A percentile compares a stretch with the other conserved stretches of the same genome.
Evolutionary conservation across 257 asterid species (phyloP).

Genomic region (Salvia hispanica): DNA sequence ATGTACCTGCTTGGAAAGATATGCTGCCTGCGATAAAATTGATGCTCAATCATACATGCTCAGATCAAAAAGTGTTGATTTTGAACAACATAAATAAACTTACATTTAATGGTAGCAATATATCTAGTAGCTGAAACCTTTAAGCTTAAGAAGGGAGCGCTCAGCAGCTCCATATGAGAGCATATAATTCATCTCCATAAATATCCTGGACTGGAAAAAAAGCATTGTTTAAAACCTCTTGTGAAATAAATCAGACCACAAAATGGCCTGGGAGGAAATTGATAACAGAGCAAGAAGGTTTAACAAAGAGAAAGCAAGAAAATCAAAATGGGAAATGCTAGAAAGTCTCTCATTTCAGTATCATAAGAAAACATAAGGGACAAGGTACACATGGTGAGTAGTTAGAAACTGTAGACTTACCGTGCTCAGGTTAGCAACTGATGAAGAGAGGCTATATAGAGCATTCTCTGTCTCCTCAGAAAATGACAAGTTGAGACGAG

Average conservation of each 20-base stretch:
- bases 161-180: constrained; percentile 95
- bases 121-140: constrained; percentile 65
- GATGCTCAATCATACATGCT: constrained; percentile 33
- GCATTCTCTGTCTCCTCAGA: constrained; percentile 77
- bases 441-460: constrained; percentile 54
- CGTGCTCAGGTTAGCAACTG: constrained; percentile 52
- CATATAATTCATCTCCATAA: constrained; percentile 83
- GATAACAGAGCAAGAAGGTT: constrained; percentile 14
- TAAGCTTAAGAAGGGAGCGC: constrained; percentile 74
- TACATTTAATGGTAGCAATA: constrained; percentile 85
- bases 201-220: constrained; percentile 65
- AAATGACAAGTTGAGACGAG: constrained; percentile 80
- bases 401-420: constrained; percentile 40
- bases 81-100: constrained; percentile 32
- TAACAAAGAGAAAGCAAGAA: constrained; percentile 14
- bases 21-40: constrained; percentile 59
- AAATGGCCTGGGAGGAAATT: not conserved
- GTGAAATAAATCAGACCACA: constrained; percentile 7
- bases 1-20: constrained; percentile 57
- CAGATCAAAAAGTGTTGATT: constrained; percentile 18
- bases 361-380: constrained; percentile 21
- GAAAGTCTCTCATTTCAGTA: constrained; percentile 12
- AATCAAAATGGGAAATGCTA: constrained; percentile 14
- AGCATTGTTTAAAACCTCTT: constrained; percentile 25
- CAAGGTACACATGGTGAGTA: not conserved